Conservation (phyloP, 2,329 filamentous ascomycete genomes). For the Trichoderma simmonsii region DNA sequence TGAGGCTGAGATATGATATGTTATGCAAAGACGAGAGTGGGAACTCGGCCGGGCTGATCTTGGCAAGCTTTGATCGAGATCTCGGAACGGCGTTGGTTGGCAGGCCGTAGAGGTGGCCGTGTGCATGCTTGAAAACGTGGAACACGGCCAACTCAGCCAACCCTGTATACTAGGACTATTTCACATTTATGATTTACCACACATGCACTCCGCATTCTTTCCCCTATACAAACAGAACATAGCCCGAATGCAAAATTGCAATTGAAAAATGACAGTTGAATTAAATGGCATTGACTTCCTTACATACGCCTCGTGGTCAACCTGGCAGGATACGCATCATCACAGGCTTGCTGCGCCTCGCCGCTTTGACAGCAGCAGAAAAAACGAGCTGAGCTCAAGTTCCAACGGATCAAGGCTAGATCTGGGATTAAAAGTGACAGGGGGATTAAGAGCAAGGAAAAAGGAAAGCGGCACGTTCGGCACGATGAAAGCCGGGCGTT, state of each 20-base stretch:
- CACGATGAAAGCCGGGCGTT: background rate
- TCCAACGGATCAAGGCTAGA: background rate
- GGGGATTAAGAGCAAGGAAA: background rate
- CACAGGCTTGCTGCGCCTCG: constrained; percentile 9
- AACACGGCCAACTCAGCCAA: background rate
- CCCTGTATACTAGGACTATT: background rate
- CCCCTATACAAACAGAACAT: background rate
- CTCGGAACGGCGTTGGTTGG: background rate
- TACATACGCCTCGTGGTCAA: background rate
- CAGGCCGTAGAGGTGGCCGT: background rate
- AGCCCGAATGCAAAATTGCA: background rate
- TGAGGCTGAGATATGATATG: background rate
- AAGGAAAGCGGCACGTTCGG: background rate
- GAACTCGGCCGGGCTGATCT: background rate
- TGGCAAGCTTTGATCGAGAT: constrained; percentile 10
- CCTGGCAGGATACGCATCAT: background rate
- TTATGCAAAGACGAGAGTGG: background rate
- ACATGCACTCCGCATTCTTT: background rate
- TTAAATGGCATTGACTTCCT: too few species aligned
- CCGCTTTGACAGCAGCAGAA: background rate
- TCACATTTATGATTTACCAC: background rate
- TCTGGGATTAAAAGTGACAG: background rate
- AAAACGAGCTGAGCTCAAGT: background rate
- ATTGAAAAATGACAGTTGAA: background rate
- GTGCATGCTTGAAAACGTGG: background rate